phyloP scores from a whole-genome alignment of 1,284 basidiomycete genomes.

The Ustilago tritici region DNA sequence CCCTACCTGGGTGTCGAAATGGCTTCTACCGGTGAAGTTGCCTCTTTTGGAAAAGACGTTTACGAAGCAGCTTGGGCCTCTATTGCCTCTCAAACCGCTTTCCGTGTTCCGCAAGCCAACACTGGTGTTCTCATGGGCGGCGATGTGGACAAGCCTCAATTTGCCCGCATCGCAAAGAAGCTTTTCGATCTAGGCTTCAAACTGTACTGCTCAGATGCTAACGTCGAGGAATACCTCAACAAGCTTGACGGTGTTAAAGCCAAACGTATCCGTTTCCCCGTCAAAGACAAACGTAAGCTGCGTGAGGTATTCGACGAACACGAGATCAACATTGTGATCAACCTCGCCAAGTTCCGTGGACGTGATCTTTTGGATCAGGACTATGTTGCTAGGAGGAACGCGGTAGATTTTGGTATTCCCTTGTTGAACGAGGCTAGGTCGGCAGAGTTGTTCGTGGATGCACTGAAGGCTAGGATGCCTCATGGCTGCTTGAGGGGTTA shows the following conservation, averaged over 20 bases:
- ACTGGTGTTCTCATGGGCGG: slow-evolving; percentile 88
- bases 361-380: slow-evolving; percentile 87
- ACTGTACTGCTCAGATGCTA: slow-evolving; percentile 85
- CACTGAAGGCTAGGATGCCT: slow-evolving; percentile 87
- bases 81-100: slow-evolving; percentile 87
- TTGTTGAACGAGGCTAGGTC: slow-evolving; percentile 91
- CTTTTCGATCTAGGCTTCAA: slow-evolving; percentile 81
- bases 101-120: slow-evolving; percentile 84
- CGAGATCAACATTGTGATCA: slow-evolving; percentile 95
- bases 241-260: slow-evolving; percentile 71
- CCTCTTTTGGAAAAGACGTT: slow-evolving; percentile 93
- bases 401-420: slow-evolving; percentile 73
- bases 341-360: slow-evolving; percentile 86
- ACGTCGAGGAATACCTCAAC: slow-evolving; percentile 87
- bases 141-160: slow-evolving; percentile 83
- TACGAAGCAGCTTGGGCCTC: slow-evolving; percentile 98
- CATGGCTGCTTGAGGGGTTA: slow-evolving; percentile 84
- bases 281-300: slow-evolving; percentile 94
- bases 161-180: slow-evolving; percentile 80
- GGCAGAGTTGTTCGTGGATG: slow-evolving; percentile 91
- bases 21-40: slow-evolving; percentile 98
- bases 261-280: slow-evolving; percentile 95
- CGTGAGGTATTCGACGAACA: slow-evolving; percentile 86
- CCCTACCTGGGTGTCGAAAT: slow-evolving; percentile 98
- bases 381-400: slow-evolving; percentile 82